Conservation (phyloP, 345 rosid genomes). For the Citrus inodora region DNA sequence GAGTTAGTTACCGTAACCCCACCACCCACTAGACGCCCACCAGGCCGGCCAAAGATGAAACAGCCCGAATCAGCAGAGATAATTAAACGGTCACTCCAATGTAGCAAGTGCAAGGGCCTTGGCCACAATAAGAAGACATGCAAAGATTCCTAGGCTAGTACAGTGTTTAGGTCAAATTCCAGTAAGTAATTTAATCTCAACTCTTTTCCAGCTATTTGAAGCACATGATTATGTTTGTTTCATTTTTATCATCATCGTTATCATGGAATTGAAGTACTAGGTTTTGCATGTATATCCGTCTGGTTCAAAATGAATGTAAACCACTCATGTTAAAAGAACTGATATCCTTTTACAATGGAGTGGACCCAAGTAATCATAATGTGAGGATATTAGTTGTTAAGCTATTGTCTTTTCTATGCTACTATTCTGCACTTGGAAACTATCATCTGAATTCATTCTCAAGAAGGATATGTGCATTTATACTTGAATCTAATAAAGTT, state of each 20-base stretch:
- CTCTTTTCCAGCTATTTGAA: slow-evolving; percentile 11
- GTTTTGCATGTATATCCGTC: background rate
- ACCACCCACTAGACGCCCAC: slow-evolving; percentile 80
- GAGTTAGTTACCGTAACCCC: slow-evolving; percentile 60
- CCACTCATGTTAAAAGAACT: background rate
- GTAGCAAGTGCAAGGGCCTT: slow-evolving; percentile 96
- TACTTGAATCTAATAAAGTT: background rate
- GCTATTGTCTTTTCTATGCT: background rate
- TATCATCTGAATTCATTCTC: background rate
- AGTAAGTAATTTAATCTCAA: slow-evolving; percentile 24
- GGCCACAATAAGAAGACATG: slow-evolving; percentile 97
- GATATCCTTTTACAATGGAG: background rate
- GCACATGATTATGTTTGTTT: background rate
- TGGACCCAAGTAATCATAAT: background rate
- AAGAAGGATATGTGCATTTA: background rate
- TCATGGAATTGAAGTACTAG: background rate
- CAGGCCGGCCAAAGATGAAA: slow-evolving; percentile 81
- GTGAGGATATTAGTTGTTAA: background rate
- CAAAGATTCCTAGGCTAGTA: slow-evolving; percentile 51
- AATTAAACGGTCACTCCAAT: slow-evolving; percentile 80
- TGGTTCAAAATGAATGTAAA: background rate
- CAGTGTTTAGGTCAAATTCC: slow-evolving; percentile 14
- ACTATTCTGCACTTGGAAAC: background rate
- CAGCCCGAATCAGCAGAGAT: slow-evolving; percentile 58
- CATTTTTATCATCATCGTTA: background rate